Evolutionary conservation across 441 rosid genomes (phyloP).

Genomic region (Pelargonium australe): DNA sequence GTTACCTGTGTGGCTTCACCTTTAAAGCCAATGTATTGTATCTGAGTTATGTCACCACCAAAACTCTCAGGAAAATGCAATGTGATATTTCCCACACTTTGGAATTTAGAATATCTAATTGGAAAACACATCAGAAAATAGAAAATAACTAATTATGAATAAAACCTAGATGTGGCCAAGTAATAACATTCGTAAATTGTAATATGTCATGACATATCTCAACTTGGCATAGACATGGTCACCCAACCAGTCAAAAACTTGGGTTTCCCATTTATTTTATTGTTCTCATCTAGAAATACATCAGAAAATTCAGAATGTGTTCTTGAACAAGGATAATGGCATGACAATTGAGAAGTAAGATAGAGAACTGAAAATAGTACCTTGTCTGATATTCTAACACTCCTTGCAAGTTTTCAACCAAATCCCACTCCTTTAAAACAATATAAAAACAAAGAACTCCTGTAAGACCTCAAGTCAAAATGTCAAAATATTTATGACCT

Average conservation of each 20-base stretch:
- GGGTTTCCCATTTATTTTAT: neutral
- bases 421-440: constrained; percentile 71
- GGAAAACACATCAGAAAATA: constrained; percentile 13
- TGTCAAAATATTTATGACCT: constrained; percentile 3
- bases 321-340: constrained; percentile 1
- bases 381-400: constrained; percentile 84
- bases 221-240: no score
- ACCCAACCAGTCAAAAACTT: constrained; percentile 10
- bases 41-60: constrained; percentile 70
- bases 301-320: constrained; percentile 2
- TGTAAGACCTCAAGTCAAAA: constrained; percentile 1
- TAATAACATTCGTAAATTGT: neutral
- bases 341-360: neutral
- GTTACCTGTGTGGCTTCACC: constrained; percentile 94
- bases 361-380: constrained; percentile 25
- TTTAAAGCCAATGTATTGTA: constrained; percentile 79
- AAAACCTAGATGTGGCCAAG: neutral
- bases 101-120: constrained; percentile 75
- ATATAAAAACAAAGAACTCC: constrained; percentile 1
- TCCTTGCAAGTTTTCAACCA: constrained; percentile 78
- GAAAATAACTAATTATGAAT: neutral
- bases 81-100: constrained; percentile 73
- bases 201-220: neutral
- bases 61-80: constrained; percentile 81
- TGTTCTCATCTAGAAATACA: neutral